Evolutionary conservation across 2,329 filamentous ascomycete genomes (phyloP), one percentile per base, ranked within the genome.

Genomic region (Penicillium sp.): DNA sequence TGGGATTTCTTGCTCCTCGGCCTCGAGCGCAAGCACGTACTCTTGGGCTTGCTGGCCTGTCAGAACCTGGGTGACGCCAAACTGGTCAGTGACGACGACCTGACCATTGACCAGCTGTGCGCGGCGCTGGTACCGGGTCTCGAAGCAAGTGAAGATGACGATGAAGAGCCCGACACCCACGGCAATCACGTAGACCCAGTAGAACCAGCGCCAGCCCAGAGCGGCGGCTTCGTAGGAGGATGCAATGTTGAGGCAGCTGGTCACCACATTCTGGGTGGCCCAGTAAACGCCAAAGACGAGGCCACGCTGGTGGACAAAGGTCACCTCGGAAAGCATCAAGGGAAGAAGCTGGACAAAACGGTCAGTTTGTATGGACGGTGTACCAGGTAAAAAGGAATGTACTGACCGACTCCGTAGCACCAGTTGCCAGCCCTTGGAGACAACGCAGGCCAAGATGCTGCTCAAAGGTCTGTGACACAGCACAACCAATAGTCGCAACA

Each of bases 151-250:
- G 61, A 79, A 71, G 64, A 79, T 49, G 58, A 76, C 63, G 25
- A 79, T 55, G 61, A 82, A 49, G 8, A 78, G 63, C 1, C 76
- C 75, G 5, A 73, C 54, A 8, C 65, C 74, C 8, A 73, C 64
- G 4, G 76, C 69, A 42, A 76, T 75, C 10, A 69, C 71, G 20
- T 76, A 75, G 1, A 79, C 69, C 73, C 74, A 77, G 51, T 79
- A 80, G 63, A 76, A 79, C 74, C 76, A 80, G 39, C 75, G 66
- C 77, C 78, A 79, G 1, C 72, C 71, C 0, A 75, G 61, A 4
- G 72, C 71, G 1, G 71, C 73, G 2, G 71, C 73, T 31, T 76
- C 64, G 47, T 79, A 79, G 5, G 72, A 75, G 2, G 66, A 67
- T 1, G 72, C 72, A 5, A 79, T 66, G 22, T 73, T 74, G 31